Percentiles rank a stretch among this genome's conserved stretches.
These are phyloP conservation scores for Tricholoma hemisulphureum DNA, from an alignment of 768 basidiomycete species.

Conservation along the genomic window DNA sequence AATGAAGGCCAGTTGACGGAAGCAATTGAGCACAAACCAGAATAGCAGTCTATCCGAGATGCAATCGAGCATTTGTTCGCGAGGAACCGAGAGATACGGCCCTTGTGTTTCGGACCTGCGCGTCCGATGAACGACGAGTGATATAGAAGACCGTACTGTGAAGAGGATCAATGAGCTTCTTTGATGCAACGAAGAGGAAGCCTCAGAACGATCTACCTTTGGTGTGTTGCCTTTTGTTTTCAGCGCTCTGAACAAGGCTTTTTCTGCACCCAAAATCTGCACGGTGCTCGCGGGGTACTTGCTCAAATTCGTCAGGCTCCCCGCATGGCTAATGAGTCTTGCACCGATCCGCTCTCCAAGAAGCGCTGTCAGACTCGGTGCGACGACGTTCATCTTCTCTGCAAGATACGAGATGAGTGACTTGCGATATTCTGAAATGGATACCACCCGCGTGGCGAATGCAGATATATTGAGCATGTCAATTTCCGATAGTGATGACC, in stretches of 20 bases:
- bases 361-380: constrained; percentile 87
- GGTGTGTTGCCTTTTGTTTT: constrained; percentile 99
- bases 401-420: constrained; percentile 81
- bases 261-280: constrained; percentile 97
- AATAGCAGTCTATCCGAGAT: constrained; percentile 93
- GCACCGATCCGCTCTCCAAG: constrained; percentile 93
- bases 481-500: constrained; percentile 83
- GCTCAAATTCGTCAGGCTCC: constrained; percentile 92
- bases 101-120: constrained; percentile 92
- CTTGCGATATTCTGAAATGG: constrained; percentile 92
- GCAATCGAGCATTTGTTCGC: constrained; percentile 99
- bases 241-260: constrained; percentile 93
- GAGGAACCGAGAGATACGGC: constrained; percentile 96
- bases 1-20: background rate
- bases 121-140: constrained; percentile 97
- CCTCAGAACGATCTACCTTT: constrained; percentile 52
- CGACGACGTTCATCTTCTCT: constrained; percentile 98
- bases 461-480: constrained; percentile 95
- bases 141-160: constrained; percentile 93
- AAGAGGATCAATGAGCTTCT: background rate
- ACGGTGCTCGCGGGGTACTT: constrained; percentile 99
- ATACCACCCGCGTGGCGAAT: constrained; percentile 88
- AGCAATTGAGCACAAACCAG: constrained; percentile 47
- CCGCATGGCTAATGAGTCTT: constrained; percentile 91
- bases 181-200: background rate